Evolutionary conservation across 2,329 filamentous ascomycete species (phyloP).

Genomic region (Ceratocystis albifundus): DNA sequence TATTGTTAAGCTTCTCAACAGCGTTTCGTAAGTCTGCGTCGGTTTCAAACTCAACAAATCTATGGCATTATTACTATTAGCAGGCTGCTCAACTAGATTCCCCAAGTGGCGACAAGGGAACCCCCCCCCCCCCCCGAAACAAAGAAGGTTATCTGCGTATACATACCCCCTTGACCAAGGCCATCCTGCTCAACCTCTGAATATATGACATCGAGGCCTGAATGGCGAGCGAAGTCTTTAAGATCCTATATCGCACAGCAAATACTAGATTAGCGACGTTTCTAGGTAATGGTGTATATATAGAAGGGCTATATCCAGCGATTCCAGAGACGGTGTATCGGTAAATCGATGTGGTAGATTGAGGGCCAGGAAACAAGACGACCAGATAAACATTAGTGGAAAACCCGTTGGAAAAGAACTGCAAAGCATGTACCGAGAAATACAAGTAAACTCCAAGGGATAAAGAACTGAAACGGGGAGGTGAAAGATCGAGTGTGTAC

Average conservation of each 20-base stretch:
- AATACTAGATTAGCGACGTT: not conserved
- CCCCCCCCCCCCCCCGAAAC: too few species aligned
- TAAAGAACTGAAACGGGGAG: not conserved
- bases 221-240: constrained; percentile 97
- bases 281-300: too few species aligned
- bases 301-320: not conserved
- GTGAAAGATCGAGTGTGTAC: not conserved
- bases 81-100: not conserved
- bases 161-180: constrained; percentile 18
- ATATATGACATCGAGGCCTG: constrained; percentile 94
- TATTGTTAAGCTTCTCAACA: constrained; percentile 86
- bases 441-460: not conserved
- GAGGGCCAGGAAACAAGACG: not conserved
- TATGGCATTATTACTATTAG: constrained; percentile 31
- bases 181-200: constrained; percentile 89
- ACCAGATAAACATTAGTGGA: not conserved
- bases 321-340: not conserved
- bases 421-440: not conserved
- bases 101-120: too few species aligned
- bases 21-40: constrained; percentile 78
- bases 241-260: constrained; percentile 60
- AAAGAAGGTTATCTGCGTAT: not conserved
- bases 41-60: constrained; percentile 96
- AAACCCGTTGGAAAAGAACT: not conserved
- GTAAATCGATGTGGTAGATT: not conserved